Evolutionary conservation across 441 rosid genomes (phyloP).

Genomic region (Bocquillonia castaneifolia): DNA sequence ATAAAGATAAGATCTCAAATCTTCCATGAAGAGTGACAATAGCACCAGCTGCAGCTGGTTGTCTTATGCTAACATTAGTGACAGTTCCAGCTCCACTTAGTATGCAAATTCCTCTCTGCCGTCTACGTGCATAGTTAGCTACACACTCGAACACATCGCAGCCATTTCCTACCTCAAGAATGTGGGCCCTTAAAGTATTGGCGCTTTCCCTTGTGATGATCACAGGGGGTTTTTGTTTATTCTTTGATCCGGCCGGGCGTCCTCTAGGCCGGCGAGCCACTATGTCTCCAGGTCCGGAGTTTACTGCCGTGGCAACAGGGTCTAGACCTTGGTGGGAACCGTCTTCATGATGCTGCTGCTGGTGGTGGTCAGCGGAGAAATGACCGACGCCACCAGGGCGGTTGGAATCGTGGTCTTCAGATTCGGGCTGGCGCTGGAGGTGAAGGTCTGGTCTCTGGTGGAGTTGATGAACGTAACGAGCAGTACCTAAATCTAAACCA

Average conservation of each 20-base stretch:
- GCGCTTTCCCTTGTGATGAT: constrained; percentile 91
- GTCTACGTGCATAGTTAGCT: constrained; percentile 70
- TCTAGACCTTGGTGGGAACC: constrained; percentile 45
- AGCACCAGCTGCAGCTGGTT: constrained; percentile 74
- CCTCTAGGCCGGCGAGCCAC: constrained; percentile 76
- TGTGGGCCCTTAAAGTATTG: constrained; percentile 86
- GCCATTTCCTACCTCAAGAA: constrained; percentile 80
- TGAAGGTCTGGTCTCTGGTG: constrained; percentile 71
- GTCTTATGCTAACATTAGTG: constrained; percentile 78
- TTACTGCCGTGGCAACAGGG: constrained; percentile 32
- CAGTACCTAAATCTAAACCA: constrained; percentile 76
- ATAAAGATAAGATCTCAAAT: constrained; percentile 80
- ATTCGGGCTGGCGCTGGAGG: constrained; percentile 40
- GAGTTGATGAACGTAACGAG: constrained; percentile 72
- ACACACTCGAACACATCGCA: constrained; percentile 83
- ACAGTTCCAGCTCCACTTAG: constrained; percentile 85
- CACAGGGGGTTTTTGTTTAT: constrained; percentile 86
- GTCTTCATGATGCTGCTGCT: constrained; percentile 34
- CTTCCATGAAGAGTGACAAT: constrained; percentile 73
- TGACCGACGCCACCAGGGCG: constrained; percentile 22
- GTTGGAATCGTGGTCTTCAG: constrained; percentile 37
- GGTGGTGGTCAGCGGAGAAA: constrained; percentile 9
- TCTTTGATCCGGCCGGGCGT: constrained; percentile 87
- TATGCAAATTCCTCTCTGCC: constrained; percentile 85
- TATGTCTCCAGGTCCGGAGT: constrained; percentile 41